These are phyloP conservation scores for Penicillium manginii DNA, from an alignment of 495 filamentous ascomycete genomes.

Conservation along the genomic window DNA sequence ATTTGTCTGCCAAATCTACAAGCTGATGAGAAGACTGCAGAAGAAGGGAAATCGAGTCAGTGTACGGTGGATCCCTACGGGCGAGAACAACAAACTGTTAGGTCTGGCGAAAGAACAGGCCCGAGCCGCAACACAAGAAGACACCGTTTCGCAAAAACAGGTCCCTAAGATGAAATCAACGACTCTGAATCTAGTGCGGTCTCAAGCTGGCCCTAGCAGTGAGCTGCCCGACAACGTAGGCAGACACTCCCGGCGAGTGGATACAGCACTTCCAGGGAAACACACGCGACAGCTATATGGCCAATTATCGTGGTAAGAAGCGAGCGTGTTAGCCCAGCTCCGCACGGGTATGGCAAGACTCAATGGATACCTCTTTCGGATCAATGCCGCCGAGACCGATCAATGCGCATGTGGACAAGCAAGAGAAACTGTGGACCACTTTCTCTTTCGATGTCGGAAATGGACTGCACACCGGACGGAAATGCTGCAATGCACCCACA, in stretches of 20 bases:
- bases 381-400: no score
- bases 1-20: no score
- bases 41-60: neutral
- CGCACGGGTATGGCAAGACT: neutral
- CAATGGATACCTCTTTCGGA: no score
- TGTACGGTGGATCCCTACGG: neutral
- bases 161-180: neutral
- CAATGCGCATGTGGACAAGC: no score
- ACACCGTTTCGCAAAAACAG: neutral
- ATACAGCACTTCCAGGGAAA: neutral
- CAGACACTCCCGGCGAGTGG: neutral
- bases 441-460: no score
- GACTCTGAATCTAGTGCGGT: neutral
- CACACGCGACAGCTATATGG: neutral
- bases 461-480: neutral
- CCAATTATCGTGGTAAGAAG: no score
- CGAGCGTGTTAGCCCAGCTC: no score
- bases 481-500: constrained; percentile 1
- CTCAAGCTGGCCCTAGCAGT: neutral
- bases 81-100: neutral
- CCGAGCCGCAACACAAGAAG: neutral
- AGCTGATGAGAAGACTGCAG: neutral
- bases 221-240: neutral
- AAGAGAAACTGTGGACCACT: no score
- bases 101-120: neutral